Evolutionary conservation across 164 flowering plant genomes (phyloP).

Genomic region (Akebia trifoliata): DNA sequence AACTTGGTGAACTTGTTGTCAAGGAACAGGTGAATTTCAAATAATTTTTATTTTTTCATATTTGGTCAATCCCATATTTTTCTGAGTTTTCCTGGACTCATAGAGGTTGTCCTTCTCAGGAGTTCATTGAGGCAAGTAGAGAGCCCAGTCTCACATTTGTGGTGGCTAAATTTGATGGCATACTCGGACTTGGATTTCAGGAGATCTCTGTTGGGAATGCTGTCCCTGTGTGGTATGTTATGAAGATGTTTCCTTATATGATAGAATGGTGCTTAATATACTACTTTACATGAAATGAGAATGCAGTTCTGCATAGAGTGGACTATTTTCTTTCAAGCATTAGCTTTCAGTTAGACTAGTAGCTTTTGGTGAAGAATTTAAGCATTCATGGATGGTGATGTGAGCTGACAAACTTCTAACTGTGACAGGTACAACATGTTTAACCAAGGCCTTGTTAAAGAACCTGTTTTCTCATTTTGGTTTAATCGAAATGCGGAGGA

Average conservation of each 20-base stretch:
- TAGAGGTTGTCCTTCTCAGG: constrained; percentile 31
- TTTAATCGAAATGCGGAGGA: constrained; percentile 65
- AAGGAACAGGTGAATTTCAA: constrained; percentile 55
- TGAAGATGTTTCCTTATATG: not conserved
- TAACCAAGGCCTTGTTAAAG: constrained; percentile 62
- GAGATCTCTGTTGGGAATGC: constrained; percentile 88
- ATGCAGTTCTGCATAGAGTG: not conserved
- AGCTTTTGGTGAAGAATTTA: too few relatives aligned
- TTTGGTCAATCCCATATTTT: not conserved
- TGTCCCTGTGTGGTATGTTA: constrained; percentile 72
- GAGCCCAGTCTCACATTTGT: constrained; percentile 76
- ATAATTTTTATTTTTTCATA: not conserved
- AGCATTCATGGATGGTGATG: not conserved
- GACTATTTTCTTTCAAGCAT: too few relatives aligned
- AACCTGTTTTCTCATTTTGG: constrained; percentile 91
- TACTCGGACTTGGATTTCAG: constrained; percentile 89
- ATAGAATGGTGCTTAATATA: not conserved
- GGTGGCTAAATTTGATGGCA: constrained; percentile 88
- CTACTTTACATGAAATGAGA: not conserved
- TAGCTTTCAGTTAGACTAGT: too few relatives aligned
- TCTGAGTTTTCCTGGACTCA: not conserved
- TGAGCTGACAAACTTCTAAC: not conserved
- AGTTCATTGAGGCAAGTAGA: constrained; percentile 80
- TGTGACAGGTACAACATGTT: constrained; percentile 82
- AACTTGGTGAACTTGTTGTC: constrained; percentile 72